These are phyloP conservation scores for Prunus yedoensis DNA, from an alignment of 331 rosid species.

Conservation along the genomic window DNA sequence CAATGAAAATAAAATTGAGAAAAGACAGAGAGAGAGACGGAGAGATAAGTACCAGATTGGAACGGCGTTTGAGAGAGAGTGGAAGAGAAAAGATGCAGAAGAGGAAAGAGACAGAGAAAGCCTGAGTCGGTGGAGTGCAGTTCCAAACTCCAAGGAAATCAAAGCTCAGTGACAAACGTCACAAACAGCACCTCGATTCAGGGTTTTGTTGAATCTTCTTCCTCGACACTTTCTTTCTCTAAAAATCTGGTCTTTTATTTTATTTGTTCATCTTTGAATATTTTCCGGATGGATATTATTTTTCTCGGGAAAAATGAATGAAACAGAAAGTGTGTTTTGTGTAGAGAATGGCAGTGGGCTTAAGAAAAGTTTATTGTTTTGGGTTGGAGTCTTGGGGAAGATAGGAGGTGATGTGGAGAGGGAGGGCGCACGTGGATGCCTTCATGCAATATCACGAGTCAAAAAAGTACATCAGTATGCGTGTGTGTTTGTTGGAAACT, in stretches of 20 bases:
- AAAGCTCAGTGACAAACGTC: slow-evolving; percentile 33
- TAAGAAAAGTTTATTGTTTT: background rate
- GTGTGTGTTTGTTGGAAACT: background rate
- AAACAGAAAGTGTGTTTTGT: background rate
- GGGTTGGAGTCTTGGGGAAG: background rate
- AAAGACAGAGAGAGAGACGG: background rate
- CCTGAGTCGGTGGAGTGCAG: slow-evolving; percentile 45
- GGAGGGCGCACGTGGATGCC: slow-evolving; percentile 44
- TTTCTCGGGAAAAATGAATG: slow-evolving; percentile 38
- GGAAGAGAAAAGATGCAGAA: slow-evolving; percentile 6
- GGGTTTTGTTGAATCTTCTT: slow-evolving; percentile 18
- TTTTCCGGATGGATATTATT: slow-evolving; percentile 22
- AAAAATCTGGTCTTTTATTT: background rate
- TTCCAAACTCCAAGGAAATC: slow-evolving; percentile 17
- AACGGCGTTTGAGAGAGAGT: background rate
- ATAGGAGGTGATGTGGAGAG: background rate
- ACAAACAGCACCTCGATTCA: slow-evolving; percentile 28
- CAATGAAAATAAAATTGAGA: background rate
- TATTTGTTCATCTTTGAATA: background rate
- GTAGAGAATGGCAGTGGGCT: slow-evolving; percentile 6
- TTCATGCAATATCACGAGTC: slow-evolving; percentile 35
- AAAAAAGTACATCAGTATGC: background rate
- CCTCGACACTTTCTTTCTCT: slow-evolving; percentile 17
- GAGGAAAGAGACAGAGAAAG: slow-evolving; percentile 14
- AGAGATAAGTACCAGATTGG: slow-evolving; percentile 30